Evolutionary conservation across 2,329 filamentous ascomycete species (phyloP).

Genomic region (Aspergillus vadensis): DNA sequence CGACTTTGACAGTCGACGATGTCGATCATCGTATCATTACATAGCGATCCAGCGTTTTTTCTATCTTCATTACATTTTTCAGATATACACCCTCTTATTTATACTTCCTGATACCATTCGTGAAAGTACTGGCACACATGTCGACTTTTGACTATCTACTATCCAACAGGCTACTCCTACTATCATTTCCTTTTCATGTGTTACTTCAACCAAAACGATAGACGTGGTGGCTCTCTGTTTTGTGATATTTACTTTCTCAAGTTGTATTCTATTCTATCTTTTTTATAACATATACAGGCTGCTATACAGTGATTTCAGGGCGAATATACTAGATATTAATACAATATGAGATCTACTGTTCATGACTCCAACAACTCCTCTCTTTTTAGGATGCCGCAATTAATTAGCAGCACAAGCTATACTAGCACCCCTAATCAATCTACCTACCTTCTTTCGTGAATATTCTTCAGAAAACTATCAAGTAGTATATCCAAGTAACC

Average conservation of each 20-base stretch:
- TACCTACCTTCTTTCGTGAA: too few relatives aligned
- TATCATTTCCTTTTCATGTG: not conserved
- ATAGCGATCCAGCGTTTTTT: slow-evolving; percentile 19
- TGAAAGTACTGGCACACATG: not conserved
- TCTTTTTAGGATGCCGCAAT: too few relatives aligned
- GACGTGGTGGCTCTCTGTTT: not conserved
- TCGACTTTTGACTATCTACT: not conserved
- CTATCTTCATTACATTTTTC: not conserved
- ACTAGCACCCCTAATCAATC: too few relatives aligned
- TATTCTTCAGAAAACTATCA: too few relatives aligned
- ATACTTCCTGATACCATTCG: slow-evolving; percentile 11
- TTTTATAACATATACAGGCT: not conserved
- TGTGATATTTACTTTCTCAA: not conserved
- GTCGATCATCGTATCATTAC: slow-evolving; percentile 15
- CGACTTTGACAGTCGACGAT: slow-evolving; percentile 19
- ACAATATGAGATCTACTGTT: too few relatives aligned
- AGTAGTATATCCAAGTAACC: too few relatives aligned
- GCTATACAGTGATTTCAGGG: too few relatives aligned
- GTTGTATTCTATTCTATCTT: not conserved
- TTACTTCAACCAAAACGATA: not conserved
- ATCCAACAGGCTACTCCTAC: not conserved
- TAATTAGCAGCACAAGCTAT: too few relatives aligned
- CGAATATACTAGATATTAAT: too few relatives aligned
- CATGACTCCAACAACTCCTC: too few relatives aligned
- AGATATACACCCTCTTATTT: slow-evolving; percentile 1